Conservation (phyloP, 768 basidiomycete genomes). For the Rhizopogon sp. region DNA sequence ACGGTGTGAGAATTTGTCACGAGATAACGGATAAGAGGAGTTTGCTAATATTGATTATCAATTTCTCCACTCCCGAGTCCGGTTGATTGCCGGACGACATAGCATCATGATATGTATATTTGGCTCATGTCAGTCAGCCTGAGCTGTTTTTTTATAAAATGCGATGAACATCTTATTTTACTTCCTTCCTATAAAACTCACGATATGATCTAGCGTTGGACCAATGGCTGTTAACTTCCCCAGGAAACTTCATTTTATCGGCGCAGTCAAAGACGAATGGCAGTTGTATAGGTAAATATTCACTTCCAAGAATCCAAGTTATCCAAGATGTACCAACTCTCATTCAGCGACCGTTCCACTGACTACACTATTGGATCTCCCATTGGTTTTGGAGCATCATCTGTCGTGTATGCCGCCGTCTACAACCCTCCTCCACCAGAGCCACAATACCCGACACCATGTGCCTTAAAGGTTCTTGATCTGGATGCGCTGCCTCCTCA, state of each 20-base stretch:
- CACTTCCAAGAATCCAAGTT: background rate
- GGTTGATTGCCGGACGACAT: too few relatives aligned
- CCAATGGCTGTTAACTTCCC: constrained; percentile 17
- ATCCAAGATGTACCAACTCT: background rate
- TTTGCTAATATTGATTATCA: too few relatives aligned
- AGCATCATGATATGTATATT: too few relatives aligned
- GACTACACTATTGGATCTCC: constrained; percentile 77
- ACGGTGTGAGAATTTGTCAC: background rate
- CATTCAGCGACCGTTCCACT: constrained; percentile 52
- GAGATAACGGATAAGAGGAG: background rate
- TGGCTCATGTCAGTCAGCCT: too few relatives aligned
- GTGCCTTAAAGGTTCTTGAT: constrained; percentile 87
- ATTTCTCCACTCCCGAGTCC: too few relatives aligned
- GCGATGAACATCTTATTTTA: too few relatives aligned
- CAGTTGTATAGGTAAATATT: constrained; percentile 62
- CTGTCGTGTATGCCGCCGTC: constrained; percentile 78
- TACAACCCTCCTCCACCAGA: constrained; percentile 44
- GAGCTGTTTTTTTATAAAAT: too few relatives aligned
- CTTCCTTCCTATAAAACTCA: background rate
- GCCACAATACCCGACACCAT: constrained; percentile 41
- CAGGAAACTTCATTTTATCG: constrained; percentile 47
- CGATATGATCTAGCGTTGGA: background rate
- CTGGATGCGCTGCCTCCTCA: constrained; percentile 72
- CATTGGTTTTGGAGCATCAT: constrained; percentile 90
- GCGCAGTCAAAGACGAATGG: constrained; percentile 84